Base-by-base conservation (phyloP, 2,329 filamentous ascomycete genomes). In the Cladosporium halotolerans region DNA sequence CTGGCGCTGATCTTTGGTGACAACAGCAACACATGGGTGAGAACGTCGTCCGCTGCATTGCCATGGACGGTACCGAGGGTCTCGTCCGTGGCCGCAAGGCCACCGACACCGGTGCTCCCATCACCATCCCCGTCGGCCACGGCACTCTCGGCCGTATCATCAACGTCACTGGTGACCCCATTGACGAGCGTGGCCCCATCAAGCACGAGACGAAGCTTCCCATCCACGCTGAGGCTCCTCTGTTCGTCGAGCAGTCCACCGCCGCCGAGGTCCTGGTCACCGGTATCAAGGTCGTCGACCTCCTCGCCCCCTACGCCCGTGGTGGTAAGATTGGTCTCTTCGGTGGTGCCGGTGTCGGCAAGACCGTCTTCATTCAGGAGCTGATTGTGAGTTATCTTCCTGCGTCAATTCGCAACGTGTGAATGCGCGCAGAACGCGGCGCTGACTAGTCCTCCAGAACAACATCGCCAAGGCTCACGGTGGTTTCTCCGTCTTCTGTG, bases 271-370 rank as follows among this genome's bases (percentile, higher is more conserved):
- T 99, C 76, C 85, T 99, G 67, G 88, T 95, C 70, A 99, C 93
- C 66, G 93, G 93, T 86, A 99, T 99, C 85, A 99, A 99, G 88
- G 93, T 99, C 76, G 93, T 99, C 79, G 93, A 99, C 76, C 84
- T 99, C 65, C 85, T 99, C 71, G 93, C 93, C 69, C 93, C 93
- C 70, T 99, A 99, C 78, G 93, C 93, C 75, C 93, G 93, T 95
- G 93, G 93, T 89, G 93, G 93, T 85, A 99, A 99, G 88, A 99
- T 99, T 84, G 93, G 93, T 89, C 90, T 99, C 68, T 99, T 99
- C 81, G 93, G 93, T 80, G 93, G 93, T 92, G 93, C 93, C 70
- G 93, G 93, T 95, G 93, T 99, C 83, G 93, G 93, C 78, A 99
- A 99, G 88, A 99, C 93, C 75, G 93, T 99, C 75, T 99, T 97